Evolutionary conservation across 116 monocot genomes (phyloP), one percentile per base, ranked within the genome.

Genomic region (Zostera marina): DNA sequence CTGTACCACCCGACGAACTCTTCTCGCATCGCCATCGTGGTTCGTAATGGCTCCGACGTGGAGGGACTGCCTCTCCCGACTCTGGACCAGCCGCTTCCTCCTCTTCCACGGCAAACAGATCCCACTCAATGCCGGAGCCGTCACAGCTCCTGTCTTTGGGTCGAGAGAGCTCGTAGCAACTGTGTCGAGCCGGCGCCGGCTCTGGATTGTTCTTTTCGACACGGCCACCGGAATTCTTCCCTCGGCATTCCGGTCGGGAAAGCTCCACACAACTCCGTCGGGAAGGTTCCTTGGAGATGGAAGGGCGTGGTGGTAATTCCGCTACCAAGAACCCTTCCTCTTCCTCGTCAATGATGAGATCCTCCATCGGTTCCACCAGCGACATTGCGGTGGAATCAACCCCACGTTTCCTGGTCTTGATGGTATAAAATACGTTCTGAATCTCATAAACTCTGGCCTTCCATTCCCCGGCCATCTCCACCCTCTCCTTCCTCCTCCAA

Each of bases 301-400:
- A 23, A 66, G 9, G 9, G 32, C 71, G 5, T 13, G 38, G 48
- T 1, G 72, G 71, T 24, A 85, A 70, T 44, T 87, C 87, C 17
- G 92, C 92, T 12, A 92, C 87, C 11, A 92, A 57, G 63, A 83
- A 87, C 14, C 77, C 92, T 1, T 76, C 80, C 13, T 71, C 78
- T 11, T 77, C 80, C 17, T 80, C 61, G 20, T 47, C 58, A 3
- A 54, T 39, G 0, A 58, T 40, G 10, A 81, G 74, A 54, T 79
- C 63, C 22, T 76, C 62, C 19, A 78, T 38, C 13, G 77, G 19
- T 8, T 24, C 42, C 11, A 7, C 13, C 5, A 51, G 57, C 2
- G 60, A 56, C 26, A 20, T 63, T 6, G 38, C 54, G 49, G 20
- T 59, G 49, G 20, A 19, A 15, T 62, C 67, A 16, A 22, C 46